Conservation (phyloP, 108 stramenopile species). For the Cyclotella baltica region DNA sequence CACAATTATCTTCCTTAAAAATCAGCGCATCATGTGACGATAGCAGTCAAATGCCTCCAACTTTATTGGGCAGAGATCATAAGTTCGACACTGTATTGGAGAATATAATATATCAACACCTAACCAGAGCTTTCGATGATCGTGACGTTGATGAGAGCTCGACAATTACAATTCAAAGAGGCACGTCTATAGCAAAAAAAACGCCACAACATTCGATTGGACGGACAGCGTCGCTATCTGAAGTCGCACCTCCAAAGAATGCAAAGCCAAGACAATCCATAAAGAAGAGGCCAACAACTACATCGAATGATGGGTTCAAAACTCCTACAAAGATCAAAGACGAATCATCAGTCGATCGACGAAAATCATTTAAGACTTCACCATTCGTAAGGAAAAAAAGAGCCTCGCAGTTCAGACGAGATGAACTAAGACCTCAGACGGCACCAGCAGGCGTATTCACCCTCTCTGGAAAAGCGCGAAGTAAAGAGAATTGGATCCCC, state of each 20-base stretch:
- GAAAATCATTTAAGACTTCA: neutral
- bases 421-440: neutral
- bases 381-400: neutral
- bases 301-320: neutral
- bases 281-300: slow-evolving; percentile 2
- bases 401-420: neutral
- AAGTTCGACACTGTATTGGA: slow-evolving; percentile 19
- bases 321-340: slow-evolving; percentile 2
- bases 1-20: neutral
- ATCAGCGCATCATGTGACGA: neutral
- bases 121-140: slow-evolving; percentile 8
- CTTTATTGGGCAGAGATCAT: neutral
- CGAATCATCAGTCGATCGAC: neutral
- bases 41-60: neutral
- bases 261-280: neutral
- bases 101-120: slow-evolving; percentile 17
- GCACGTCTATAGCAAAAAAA: neutral
- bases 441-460: neutral
- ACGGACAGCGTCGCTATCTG: neutral
- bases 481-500: slow-evolving; percentile 18
- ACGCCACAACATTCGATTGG: neutral
- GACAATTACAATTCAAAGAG: slow-evolving; percentile 2
- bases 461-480: slow-evolving; percentile 4
- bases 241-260: neutral
- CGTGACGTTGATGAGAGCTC: neutral